Conservation (phyloP, 163 green algal genomes). For the Smithsoniella earleae region DNA sequence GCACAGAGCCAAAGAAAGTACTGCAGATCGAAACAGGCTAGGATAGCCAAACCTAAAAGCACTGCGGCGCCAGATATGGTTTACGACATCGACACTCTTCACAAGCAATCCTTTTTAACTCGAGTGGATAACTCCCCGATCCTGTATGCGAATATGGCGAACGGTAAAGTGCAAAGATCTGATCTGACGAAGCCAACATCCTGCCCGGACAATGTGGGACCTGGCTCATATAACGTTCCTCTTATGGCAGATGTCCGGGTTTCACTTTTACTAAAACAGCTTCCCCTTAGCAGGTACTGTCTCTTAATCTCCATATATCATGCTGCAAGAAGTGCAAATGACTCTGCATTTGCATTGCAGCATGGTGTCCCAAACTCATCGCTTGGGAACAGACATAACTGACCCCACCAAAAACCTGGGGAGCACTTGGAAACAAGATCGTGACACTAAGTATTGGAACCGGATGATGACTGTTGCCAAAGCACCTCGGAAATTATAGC, state of each 20-base stretch:
- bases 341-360: slow-evolving; percentile 1
- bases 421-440: slow-evolving; percentile 29
- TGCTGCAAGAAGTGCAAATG: too few species aligned
- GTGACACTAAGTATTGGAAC: slow-evolving; percentile 24
- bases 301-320: too few species aligned
- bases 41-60: slow-evolving; percentile 13
- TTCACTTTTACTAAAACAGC: slow-evolving; percentile 16
- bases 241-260: slow-evolving; percentile 1
- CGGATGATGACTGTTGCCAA: neutral
- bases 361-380: slow-evolving; percentile 8
- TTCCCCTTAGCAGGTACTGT: slow-evolving; percentile 25
- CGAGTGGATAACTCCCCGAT: slow-evolving; percentile 25
- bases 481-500: neutral
- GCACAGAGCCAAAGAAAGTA: neutral
- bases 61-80: slow-evolving; percentile 30
- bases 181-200: neutral
- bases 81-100: slow-evolving; percentile 27
- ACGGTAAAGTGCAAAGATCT: neutral
- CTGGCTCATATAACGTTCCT: slow-evolving; percentile 29
- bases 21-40: slow-evolving; percentile 31
- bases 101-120: slow-evolving; percentile 6
- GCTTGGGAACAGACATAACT: slow-evolving; percentile 25
- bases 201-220: slow-evolving; percentile 7
- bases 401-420: slow-evolving; percentile 33
- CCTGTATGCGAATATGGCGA: slow-evolving; percentile 30